Base-by-base conservation (phyloP, 495 filamentous ascomycete genomes). In the Neurospora pannonica region DNA sequence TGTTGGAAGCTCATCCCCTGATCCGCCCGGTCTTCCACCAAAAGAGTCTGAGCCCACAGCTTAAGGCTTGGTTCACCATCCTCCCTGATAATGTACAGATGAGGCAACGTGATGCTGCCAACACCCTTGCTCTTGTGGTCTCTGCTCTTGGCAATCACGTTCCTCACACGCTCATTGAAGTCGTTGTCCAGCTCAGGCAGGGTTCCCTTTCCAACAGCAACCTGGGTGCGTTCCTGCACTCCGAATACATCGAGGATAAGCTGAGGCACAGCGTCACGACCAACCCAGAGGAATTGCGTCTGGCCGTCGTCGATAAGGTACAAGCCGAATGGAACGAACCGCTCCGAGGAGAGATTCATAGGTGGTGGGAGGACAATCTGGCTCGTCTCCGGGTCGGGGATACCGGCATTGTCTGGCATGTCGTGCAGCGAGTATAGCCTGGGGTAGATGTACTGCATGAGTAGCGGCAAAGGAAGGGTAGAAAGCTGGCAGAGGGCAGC, bases 231-330 rank as follows among this genome's bases (percentile, higher is more conserved):
- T 80, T 97, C 94, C 31, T 88, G 84, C 42, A 94, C 85, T 10
- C 94, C 95, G 81, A 99, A 98, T 19, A 98, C 97, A 78, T 99
- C 96, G 62, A 86, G 79, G 31, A 98, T 86, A 0, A 99, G 88
- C 82, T 97, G 93, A 3, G 94, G 94, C 8, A 98, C 94, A 0
- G 95, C 92, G 75, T 98, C 94, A 38, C 94, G 89, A 19, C 96
- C 96, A 36, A 99, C 89, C 97, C 97, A 99, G 71, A 99, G 85
- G 87, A 99, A 99, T 80, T 99, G 97, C 19, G 93, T 97, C 81
- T 98, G 95, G 19, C 94, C 94, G 79, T 99, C 96, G 79, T 98
- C 97, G 78, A 99, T 97, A 72, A 99, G 89, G 81, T 99, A 98
- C 1, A 98, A 88, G n/a, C 96, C 96, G 79, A 94, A 97, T 0